Evolutionary conservation across 2,329 filamentous ascomycete genomes (phyloP).

Genomic region (Xylaria sp.): DNA sequence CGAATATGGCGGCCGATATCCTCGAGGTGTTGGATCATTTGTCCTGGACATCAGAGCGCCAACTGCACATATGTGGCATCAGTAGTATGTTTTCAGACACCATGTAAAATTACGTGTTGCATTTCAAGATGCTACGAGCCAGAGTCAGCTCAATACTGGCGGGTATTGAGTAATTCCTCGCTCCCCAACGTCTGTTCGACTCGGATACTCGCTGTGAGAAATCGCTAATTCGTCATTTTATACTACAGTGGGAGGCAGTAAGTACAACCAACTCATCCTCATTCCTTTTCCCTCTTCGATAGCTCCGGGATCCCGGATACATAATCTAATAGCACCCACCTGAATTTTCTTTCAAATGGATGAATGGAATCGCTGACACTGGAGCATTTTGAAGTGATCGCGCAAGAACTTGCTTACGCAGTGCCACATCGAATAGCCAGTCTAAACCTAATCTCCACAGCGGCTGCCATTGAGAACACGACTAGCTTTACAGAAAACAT

Average conservation of each 20-base stretch:
- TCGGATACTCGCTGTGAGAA: conserved; percentile 46
- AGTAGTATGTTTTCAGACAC: conserved; percentile 57
- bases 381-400: conserved; percentile 68
- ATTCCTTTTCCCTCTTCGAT: background rate
- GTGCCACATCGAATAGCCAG: conserved; percentile 64
- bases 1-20: conserved; percentile 83
- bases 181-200: background rate
- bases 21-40: conserved; percentile 74
- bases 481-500: conserved; percentile 74
- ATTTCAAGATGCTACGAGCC: background rate
- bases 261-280: conserved; percentile 14
- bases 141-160: background rate
- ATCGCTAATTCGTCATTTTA: conserved; percentile 16
- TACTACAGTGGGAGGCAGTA: conserved; percentile 37
- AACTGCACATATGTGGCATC: conserved; percentile 77
- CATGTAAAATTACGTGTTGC: too few species aligned
- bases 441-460: conserved; percentile 71
- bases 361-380: conserved; percentile 4
- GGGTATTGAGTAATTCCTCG: background rate
- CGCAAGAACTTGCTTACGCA: conserved; percentile 78
- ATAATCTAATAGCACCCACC: conserved; percentile 53
- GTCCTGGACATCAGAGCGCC: conserved; percentile 68
- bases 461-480: conserved; percentile 70
- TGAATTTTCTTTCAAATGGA: background rate
- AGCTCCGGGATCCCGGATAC: background rate